phyloP scores from a whole-genome alignment of 345 rosid genomes.

The Cardamine resedifolia region DNA sequence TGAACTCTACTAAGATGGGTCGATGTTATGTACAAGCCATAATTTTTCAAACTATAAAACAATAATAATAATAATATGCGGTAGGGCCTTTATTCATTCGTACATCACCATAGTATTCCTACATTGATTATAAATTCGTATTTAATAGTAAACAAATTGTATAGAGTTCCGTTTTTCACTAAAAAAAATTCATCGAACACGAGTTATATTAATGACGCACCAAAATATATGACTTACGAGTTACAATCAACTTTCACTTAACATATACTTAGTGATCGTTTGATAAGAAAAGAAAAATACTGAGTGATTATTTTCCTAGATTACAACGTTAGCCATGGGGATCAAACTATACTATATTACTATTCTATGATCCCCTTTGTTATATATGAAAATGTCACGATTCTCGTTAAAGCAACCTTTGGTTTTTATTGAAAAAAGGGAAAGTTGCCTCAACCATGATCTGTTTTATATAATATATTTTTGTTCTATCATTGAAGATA shows the following conservation, averaged over 20 bases:
- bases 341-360: slow-evolving; percentile 5
- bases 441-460: slow-evolving; percentile 40
- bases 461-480: slow-evolving; percentile 34
- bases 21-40: slow-evolving; percentile 34
- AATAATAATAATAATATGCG: slow-evolving; percentile 19
- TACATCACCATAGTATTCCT: slow-evolving; percentile 30
- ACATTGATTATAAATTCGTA: slow-evolving; percentile 27
- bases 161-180: background rate
- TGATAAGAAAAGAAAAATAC: too few species aligned
- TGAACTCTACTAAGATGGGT: slow-evolving; percentile 38
- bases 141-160: slow-evolving; percentile 6
- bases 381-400: slow-evolving; percentile 34
- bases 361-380: background rate
- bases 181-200: background rate
- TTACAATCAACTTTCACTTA: background rate
- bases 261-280: slow-evolving; percentile 5
- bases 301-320: background rate
- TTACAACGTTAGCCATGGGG: slow-evolving; percentile 16
- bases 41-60: slow-evolving; percentile 4
- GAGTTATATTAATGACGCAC: slow-evolving; percentile 7
- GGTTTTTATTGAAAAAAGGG: slow-evolving; percentile 36
- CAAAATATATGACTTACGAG: slow-evolving; percentile 3
- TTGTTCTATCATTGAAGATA: slow-evolving; percentile 35
- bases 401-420: slow-evolving; percentile 36
- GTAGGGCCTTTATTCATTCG: slow-evolving; percentile 37